Evolutionary conservation across 169 alveolate genomes (phyloP), one percentile per base, ranked within the genome.

Genomic region (Cryptosporidium ubiquitum): DNA sequence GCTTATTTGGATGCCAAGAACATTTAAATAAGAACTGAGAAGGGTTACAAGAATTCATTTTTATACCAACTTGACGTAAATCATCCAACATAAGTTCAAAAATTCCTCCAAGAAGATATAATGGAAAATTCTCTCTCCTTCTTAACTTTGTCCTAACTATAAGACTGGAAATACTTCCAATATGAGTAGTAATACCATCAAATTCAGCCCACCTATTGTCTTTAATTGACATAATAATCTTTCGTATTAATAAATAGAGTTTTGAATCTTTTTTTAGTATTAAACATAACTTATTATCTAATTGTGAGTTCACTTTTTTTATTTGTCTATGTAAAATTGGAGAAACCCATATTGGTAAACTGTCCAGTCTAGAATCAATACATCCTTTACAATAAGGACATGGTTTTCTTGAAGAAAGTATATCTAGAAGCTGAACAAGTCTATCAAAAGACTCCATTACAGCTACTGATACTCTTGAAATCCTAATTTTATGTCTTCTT

Each of bases 371-470:
- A 31, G 26, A 40, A 39, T 79, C 89, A 20, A 23, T 40, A 66
- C 89, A 79, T 0, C 89, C 89, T 23, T 64, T 79, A 26, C 89
- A 79, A 26, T 61, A 79, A 14, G 89, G 89, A 42, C 89, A 79
- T 16, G 71, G 66, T 7, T 73, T 58, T 61, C 68, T 79, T 1
- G 89, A 79, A 37, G 79, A 79, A 10, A 79, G 68, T 26, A 79
- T 79, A 40, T 64, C 89, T 10, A 79, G 35, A 40, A 79, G 66
- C 31, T 79, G 79, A 29, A 64, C 12, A 16, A 61, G 39, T 49
- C 89, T 61, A 12, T 79, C 79, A 42, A 29, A 79, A 7, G 89
- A 79, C 33, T 58, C 66, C 73, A 79, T 61, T 37, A 79, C 33
- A 9, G 39, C 14, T 14, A 79, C 55, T 40, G 75, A 42, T 1